Percentiles rank a stretch among this genome's conserved stretches.
phyloP scores from a whole-genome alignment of 805 yeast genomes.

The Ogataea corticis region DNA sequence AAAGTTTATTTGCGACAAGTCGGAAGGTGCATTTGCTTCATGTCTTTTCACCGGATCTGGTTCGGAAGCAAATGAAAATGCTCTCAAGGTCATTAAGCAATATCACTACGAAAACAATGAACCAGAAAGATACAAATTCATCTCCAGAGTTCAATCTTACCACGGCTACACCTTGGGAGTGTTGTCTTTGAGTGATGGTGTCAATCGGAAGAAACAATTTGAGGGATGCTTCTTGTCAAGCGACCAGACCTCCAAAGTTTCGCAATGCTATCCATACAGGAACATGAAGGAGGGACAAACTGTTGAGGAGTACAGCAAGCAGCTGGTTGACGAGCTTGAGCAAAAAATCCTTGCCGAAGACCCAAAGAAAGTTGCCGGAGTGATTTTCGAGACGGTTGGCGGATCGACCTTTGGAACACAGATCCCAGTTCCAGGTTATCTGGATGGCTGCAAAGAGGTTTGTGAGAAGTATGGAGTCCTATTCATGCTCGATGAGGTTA shows the following conservation, averaged over 20 bases:
- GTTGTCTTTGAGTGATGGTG: slow-evolving; percentile 35
- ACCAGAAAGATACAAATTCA: slow-evolving; percentile 38
- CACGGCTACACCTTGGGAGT: slow-evolving; percentile 49
- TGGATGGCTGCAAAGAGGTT: slow-evolving; percentile 43
- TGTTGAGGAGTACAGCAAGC: slow-evolving; percentile 36
- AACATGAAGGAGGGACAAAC: slow-evolving; percentile 35
- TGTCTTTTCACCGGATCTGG: slow-evolving; percentile 61
- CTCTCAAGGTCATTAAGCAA: slow-evolving; percentile 61
- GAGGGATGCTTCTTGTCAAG: slow-evolving; percentile 24
- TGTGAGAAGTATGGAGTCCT: slow-evolving; percentile 51
- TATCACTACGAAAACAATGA: slow-evolving; percentile 42
- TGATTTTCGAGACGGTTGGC: slow-evolving; percentile 44
- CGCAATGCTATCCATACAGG: slow-evolving; percentile 36
- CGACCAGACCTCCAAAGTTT: slow-evolving; percentile 25
- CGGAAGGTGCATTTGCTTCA: slow-evolving; percentile 36
- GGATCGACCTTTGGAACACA: slow-evolving; percentile 46
- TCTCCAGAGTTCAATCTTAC: slow-evolving; percentile 42
- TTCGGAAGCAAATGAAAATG: slow-evolving; percentile 78
- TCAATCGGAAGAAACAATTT: slow-evolving; percentile 32
- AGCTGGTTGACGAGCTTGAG: slow-evolving; percentile 40
- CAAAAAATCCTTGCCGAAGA: slow-evolving; percentile 39
- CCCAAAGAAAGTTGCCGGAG: slow-evolving; percentile 42
- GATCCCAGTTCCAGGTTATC: slow-evolving; percentile 44
- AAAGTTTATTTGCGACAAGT: slow-evolving; percentile 39
- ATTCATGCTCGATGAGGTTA: slow-evolving; percentile 51